Base-by-base conservation (phyloP, 1,284 basidiomycete species). In the Ustilago sp. region DNA sequence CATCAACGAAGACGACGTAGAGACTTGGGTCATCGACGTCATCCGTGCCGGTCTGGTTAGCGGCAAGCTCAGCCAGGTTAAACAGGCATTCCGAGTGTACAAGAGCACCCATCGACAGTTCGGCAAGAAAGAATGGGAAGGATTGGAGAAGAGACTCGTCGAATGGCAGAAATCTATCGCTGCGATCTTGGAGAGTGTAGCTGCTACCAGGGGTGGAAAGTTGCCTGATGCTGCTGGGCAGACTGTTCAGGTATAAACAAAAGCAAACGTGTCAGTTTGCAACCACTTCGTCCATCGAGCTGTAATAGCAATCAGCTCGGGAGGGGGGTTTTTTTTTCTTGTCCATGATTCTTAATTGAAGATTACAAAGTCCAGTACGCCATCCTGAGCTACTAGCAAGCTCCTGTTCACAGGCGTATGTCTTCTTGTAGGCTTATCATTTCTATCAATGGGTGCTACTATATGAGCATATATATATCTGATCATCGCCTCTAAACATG, bases 21-120 rank as follows among this genome's bases (percentile, higher is more conserved):
- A 86, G 73, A 48, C 68, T 15, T 85, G 84, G 84, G 81, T 86
- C n/a, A 86, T 86, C 55, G 84, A 86, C 47, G 83, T 86, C 36
- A 85, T 86, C 52, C 80, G 84, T 11, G 84, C 83, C 15, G 84
- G 84, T 6, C 63, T 86, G 13, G 84, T 85, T 3, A 65, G 63
- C 0, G 84, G 84, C 28, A 85, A 85, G 65, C 75, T 86, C 19
- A 80, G 77, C 41, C 84, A 86, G 67, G 82, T 84, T 12, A 79
- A 78, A 38, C 57, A 76, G 28, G 77, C 81, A 13, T 83, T 86
- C 61, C 54, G 84, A 3, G 84, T 86, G 34, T 86, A 85, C 77
- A 79, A 83, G 65, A 63, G 67, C 4, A 77, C 79, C 12, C 77
- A 84, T 63, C 54, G 84, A 17, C 73, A 81, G 35, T 86, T 86